Base-by-base conservation (phyloP, 169 alveolate genomes). In the Eimeria falciformis region DNA sequence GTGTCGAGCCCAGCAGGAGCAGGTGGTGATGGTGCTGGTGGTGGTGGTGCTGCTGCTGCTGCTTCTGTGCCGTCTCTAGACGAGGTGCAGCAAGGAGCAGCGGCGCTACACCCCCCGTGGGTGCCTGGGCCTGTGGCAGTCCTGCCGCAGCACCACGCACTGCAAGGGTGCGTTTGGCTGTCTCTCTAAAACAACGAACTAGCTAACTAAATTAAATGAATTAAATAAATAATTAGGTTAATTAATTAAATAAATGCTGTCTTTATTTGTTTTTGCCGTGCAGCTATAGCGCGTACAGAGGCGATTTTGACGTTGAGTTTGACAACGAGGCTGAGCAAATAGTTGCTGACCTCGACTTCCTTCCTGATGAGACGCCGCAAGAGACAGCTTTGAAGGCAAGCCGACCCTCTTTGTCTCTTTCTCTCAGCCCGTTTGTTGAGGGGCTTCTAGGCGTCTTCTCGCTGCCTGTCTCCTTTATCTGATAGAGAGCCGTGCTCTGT, bases 281-380 rank as follows among this genome's bases (percentile, higher is more conserved):
- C 73, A 79, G 89, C 29, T 79, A 79, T 33, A 56, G 98, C 97
- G 99, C 99, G 33, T 95, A 97, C 84, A 96, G 99, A 94, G 99
- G 99, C 2, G 99, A 99, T 91, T 99, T 99, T 93, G 99, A 99
- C 92, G 96, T 97, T 12, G 99, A 99, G 91, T 98, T 97, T 95
- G 99, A 98, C 94, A 97, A 97, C 95, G 99, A 99, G 95, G 99
- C 99, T 21, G 99, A 99, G 93, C 93, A 97, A 33, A 94, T 98
- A 40, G 90, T 99, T 37, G 98, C 99, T 0, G 99, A 99, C 92
- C 97, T 99, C 99, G 99, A 98, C 90, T 98, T 98, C 95, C 95
- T 96, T 75, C 96, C 95, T 25, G 46, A 50, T 29, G 93, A 88
- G 25, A 4, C 93, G 23, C 93, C 93, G 6, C 50, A 58, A 17